Base-by-base conservation (phyloP, 2,329 filamentous ascomycete species). In the Talaromyces sp. region DNA sequence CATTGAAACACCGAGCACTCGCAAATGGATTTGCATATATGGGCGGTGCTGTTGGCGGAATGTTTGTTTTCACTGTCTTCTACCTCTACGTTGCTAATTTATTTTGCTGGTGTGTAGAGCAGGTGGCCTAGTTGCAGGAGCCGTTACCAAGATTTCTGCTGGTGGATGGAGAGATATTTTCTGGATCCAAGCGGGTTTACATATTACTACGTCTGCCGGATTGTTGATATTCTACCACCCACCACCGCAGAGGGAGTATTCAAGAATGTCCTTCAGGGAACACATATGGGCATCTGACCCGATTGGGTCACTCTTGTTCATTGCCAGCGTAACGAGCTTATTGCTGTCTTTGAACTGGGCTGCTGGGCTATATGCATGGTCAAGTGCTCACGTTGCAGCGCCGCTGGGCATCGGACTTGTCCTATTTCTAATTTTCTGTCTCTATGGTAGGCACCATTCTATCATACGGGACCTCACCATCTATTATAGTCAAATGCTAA, bases 211-310 rank as follows among this genome's bases (percentile, higher is more conserved):
- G 13, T 56, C 53, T 43, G 58, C 58, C 31, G 58, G 58, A 19
- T 50, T 60, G 19, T 46, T 60, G 13, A 14, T 60, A 9, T 60
- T 60, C 31, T 60, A 60, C n/a, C 58, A 60, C 11, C 58, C 58
- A 13, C 41, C 24, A n/a, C 41, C 29, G 9, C 35, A 53, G n/a
- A 49, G 35, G 8, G 58, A 56, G 10, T 60, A 60, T 38, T 41
- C 53, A 6, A 50, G 31, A 41, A 56, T 51, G 54, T 51, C 58
- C 9, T 35, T 55, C 14, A 60, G 24, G 13, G 38, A 54, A 19
- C 58, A 60, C 26, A n/a, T 56, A 52, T 60, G 58, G 58, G 58
- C 58, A 24, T 60, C 53, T 60, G 58, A 60, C 21, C 58, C 58
- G 10, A 56, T 60, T 24, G 58, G 58, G 2, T 60, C 58, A 19